Percentiles rank a stretch among this genome's conserved stretches.
phyloP scores from a whole-genome alignment of 2,329 filamentous ascomycete species.

The Chrysoporthe cubensis region DNA sequence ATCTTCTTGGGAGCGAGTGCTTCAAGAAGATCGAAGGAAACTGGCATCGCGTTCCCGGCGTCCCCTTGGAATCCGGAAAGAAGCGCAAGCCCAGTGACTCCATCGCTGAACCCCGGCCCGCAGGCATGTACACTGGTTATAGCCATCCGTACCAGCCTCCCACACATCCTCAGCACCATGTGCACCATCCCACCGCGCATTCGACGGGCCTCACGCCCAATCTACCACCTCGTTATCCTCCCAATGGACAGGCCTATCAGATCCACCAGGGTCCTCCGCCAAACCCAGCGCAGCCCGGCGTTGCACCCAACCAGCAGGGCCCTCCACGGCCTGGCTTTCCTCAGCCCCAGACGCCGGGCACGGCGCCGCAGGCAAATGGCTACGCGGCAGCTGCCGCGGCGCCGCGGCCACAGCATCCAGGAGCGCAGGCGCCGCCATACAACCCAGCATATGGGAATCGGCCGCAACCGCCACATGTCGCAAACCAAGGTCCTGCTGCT shows the following conservation, averaged over 20 bases:
- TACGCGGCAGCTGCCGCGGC: constrained; percentile 9
- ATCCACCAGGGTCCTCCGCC: constrained; percentile 11
- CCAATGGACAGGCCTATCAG: constrained; percentile 23
- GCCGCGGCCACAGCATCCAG: constrained; percentile 22
- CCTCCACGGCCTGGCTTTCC: constrained; percentile 18
- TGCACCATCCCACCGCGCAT: constrained; percentile 30
- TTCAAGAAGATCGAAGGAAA: constrained; percentile 63
- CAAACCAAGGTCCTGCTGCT: background rate
- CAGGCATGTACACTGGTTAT: constrained; percentile 35
- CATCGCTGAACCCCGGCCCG: constrained; percentile 36
- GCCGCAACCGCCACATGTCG: constrained; percentile 26
- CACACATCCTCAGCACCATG: constrained; percentile 30
- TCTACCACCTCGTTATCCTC: constrained; percentile 23
- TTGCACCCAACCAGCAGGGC: constrained; percentile 12
- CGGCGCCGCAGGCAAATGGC: constrained; percentile 12
- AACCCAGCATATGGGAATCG: constrained; percentile 38
- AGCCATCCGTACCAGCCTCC: constrained; percentile 29
- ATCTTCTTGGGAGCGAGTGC: constrained; percentile 64
- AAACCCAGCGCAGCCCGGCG: constrained; percentile 10
- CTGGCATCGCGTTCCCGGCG: constrained; percentile 61
- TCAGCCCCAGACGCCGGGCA: constrained; percentile 11
- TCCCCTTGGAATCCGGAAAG: constrained; percentile 64
- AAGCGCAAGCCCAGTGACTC: constrained; percentile 58
- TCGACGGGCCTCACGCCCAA: constrained; percentile 19
- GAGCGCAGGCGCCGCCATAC: constrained; percentile 35